Percentiles rank a stretch among this genome's conserved stretches.
phyloP scores from a whole-genome alignment of 441 rosid species.

The Syzygium syzygioides region DNA sequence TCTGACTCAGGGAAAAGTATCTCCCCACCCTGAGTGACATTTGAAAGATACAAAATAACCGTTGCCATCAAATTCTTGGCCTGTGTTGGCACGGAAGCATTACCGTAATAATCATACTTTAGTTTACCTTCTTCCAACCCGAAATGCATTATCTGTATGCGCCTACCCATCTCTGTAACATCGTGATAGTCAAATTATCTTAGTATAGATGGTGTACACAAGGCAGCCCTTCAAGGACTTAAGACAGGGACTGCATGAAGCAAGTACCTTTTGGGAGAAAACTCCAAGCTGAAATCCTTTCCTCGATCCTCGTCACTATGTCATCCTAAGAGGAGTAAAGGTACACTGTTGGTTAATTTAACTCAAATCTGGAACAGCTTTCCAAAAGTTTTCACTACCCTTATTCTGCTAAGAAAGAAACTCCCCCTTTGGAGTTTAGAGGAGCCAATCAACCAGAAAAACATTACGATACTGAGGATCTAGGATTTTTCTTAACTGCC shows the following conservation, averaged over 20 bases:
- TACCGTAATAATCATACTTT: constrained; percentile 45
- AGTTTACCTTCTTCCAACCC: constrained; percentile 38
- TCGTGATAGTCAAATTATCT: background rate
- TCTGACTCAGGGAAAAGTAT: constrained; percentile 61
- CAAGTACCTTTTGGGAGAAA: constrained; percentile 71
- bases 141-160: constrained; percentile 45
- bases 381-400: background rate
- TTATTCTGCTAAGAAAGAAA: background rate
- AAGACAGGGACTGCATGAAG: background rate
- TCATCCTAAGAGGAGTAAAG: constrained; percentile 42
- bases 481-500: background rate
- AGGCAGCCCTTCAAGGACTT: background rate
- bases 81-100: constrained; percentile 22
- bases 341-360: background rate
- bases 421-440: background rate
- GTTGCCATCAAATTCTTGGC: constrained; percentile 54
- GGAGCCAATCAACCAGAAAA: background rate
- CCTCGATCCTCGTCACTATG: constrained; percentile 55
- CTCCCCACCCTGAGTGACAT: constrained; percentile 68
- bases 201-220: background rate
- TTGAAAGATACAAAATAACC: constrained; percentile 67
- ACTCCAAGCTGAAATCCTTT: constrained; percentile 83
- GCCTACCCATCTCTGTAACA: constrained; percentile 49
- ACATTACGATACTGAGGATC: background rate
- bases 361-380: background rate